Base-by-base conservation (phyloP, 345 rosid genomes). In the Dovyalis caffra region DNA sequence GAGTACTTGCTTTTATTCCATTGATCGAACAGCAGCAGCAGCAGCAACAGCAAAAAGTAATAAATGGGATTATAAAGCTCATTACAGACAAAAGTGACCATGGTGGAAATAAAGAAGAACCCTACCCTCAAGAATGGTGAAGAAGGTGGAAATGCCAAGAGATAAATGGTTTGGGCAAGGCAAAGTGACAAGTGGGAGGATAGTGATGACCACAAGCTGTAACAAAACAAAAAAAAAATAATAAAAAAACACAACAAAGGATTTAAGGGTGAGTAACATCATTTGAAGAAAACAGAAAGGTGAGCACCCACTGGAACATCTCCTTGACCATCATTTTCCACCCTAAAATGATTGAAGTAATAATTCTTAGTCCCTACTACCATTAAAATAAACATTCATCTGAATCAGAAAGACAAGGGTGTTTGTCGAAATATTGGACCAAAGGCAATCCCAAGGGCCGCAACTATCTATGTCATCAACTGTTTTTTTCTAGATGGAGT, bases 321-420 rank as follows among this genome's bases (percentile, higher is more conserved):
- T 32, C 66, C 37, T 28, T 49, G 1, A 25, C 61, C 73, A 45
- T 65, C 73, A 76, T 68, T 84, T 85, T 86, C 89, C 89, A 85
- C 51, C 26, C 71, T 67, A 69, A 67, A 83, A 89, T 91, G 87
- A 91, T 88, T 87, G 88, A 76, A 49, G 85, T 77, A 82, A 86
- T 83, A 78, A 80, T 87, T 79, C 68, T 12, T 10, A 21, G 49
- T 38, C 83, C 78, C 83, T 51, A n/a, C 43, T 12, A 69, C 75
- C 25, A 53, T 37, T 28, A 21, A 10, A 16, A 62, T 20, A 25
- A 58, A 72, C 18, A 34, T 11, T 16, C 35, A 45, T 29, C 33
- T 45, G 58, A 45, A 70, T 29, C 60, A 45, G 68, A 58, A 62
- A 51, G 53, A 26, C 5, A 35, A 25, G 26, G 21, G 69, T 12